Evolutionary conservation across 768 basidiomycete genomes (phyloP), one percentile per base, ranked within the genome.

Genomic region (Hypholoma sublateritium): DNA sequence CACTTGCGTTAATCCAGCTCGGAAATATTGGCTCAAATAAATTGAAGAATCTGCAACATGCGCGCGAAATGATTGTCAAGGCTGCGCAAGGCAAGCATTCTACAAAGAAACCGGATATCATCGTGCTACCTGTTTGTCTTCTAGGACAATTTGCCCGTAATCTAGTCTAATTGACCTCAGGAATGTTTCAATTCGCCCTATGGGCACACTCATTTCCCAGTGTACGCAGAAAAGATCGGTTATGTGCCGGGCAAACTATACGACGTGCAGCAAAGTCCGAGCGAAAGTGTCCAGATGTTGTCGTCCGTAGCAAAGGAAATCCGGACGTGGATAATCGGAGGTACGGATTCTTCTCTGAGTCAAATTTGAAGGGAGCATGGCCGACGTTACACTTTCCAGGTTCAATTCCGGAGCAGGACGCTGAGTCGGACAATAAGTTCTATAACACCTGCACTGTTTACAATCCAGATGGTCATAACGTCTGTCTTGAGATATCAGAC

Each of bases 391-490:
- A 47, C 21, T 45, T 34, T 46, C n/a, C 34, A 98, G 95, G 95
- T 13, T 92, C 94, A 2, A 95, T 99, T 50, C 97, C 97, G 0
- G 96, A 99, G 70, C 79, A 82, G 42, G 92, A 91, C 59, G 65
- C 62, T 1, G 56, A 67, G 6, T 78, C 80, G 19, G 82, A 83
- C 53, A 88, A 83, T 52, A 88, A 90, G 56, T 56, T 98, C 5
- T 99, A 92, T 76, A 99, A 99, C 70, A 96, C 95, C 3, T 88
- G 91, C 60, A 95, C 91, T 4, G 92, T 93, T 4, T 97, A 95
- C 72, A 88, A 87, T 52, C 95, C 91, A 0, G 68, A 84, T 72
- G 92, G 91, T 83, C 56, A 22, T 67, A 41, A 32, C 25, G 16
- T 46, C 37, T 36, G 63, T 16, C 21, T 22, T 21, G 8, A 34